Evolutionary conservation across 2,329 filamentous ascomycete species (phyloP), one percentile per base, ranked within the genome.

Genomic region (Botrytis tulipae): DNA sequence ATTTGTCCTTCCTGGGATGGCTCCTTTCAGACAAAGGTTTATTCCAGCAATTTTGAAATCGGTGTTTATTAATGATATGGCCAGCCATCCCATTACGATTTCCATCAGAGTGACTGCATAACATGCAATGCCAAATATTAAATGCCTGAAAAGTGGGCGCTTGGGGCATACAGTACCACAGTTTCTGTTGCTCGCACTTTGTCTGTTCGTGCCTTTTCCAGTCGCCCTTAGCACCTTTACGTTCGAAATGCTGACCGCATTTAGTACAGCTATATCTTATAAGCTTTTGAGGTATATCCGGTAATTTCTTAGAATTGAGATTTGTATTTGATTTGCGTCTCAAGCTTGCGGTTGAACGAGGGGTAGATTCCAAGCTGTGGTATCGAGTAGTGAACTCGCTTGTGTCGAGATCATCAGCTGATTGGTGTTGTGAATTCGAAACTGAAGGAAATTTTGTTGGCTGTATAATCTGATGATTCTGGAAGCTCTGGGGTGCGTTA

Each of bases 191-290:
- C 25, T 78, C 76, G 59, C 72, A 73, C 48, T 78, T 76, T 9
- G 72, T 69, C 46, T 77, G 72, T 75, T 77, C 76, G 40, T 78
- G 76, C n/a, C 77, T 66, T 71, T 77, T 75, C 76, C 76, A 78
- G 54, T 78, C 77, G 18, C 76, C 74, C 71, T 78, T 78, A 18
- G 75, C 65, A 37, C 57, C 57, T 57, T 68, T 68, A 25, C 65
- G 65, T 68, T 32, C 65, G 62, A 78, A 78, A n/a, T 12, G 20
- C n/a, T 63, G 59, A 14, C 73, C 48, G 48, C 76, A 77, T 18
- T 40, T 60, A 20, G 77, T 78, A 62, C 76, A 78, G n/a, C 40
- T 40, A 37, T 78, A 78, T n/a, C 57, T 76, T 35, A 25, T 66
- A 29, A 12, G 5, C 29, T 59, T 73, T 10, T n/a, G 35, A 16